These are phyloP conservation scores for Lentinula guzmanii DNA, from an alignment of 768 basidiomycete species.

Conservation along the genomic window DNA sequence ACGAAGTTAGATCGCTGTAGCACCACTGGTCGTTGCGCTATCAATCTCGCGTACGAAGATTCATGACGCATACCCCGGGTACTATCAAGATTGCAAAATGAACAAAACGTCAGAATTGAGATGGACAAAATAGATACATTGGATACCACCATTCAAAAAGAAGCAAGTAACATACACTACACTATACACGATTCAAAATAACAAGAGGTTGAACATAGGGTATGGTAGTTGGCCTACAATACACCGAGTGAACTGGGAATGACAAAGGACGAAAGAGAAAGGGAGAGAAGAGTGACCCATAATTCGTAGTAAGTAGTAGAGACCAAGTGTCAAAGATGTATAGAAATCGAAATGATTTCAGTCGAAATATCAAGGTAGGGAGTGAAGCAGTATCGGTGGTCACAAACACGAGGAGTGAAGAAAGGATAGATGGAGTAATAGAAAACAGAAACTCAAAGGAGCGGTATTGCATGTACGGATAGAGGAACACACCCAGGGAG, in stretches of 20 bases:
- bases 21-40: too few relatives aligned
- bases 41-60: too few relatives aligned
- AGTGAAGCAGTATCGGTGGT: not conserved
- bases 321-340: not conserved
- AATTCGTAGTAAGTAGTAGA: not conserved
- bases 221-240: not conserved
- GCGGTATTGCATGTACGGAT: not conserved
- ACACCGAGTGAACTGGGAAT: not conserved
- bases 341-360: not conserved
- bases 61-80: not conserved
- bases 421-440: not conserved
- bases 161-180: conserved; percentile 1
- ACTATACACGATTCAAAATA: conserved; percentile 3
- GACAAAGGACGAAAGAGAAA: not conserved
- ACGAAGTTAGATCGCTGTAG: not conserved
- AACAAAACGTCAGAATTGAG: not conserved
- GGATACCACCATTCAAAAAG: not conserved
- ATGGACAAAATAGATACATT: not conserved
- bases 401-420: not conserved
- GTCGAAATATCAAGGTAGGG: not conserved
- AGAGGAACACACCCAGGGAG: not conserved
- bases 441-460: not conserved
- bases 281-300: not conserved
- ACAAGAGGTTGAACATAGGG: not conserved
- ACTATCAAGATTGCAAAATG: too few relatives aligned